Evolutionary conservation across 2,329 filamentous ascomycete genomes (phyloP), one percentile per base, ranked within the genome.

Genomic region (Trichoderma brevicompactum): DNA sequence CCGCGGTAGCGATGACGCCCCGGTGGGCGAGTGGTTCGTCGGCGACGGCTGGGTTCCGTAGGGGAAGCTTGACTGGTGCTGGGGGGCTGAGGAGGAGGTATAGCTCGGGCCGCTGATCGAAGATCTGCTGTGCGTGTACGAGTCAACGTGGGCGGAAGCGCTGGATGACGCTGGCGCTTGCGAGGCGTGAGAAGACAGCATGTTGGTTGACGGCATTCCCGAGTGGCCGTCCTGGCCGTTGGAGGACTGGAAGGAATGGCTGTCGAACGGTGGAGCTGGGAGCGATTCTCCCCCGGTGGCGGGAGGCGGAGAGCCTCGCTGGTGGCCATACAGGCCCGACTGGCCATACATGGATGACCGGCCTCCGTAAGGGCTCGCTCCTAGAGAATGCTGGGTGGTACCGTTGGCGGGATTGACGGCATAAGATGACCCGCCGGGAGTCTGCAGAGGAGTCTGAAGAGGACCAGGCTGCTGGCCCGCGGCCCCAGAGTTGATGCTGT

Each of bases 251-350:
- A 89, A 92, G 40, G 87, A 82, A 50, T 88, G 85, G 67, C 89
- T 83, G 68, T 91, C 89, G 77, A 89, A 92, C 7, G 89, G 84
- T 66, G 89, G 87, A 63, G 86, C 82, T 67, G 90, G 85, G 63
- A 94, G 80, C 55, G 82, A 83, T 73, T 92, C 87, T 54, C 80
- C 82, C 34, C 82, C 80, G 7, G 85, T 82, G 9, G 80, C 75
- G 13, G 90, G 89, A 28, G 77, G 78, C 60, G 75, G 76, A 3
- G 78, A 75, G 68, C 70, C 75, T 63, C 77, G 71, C 38, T 76
- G 74, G 58, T 71, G 72, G 64, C 70, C 72, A 48, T 73, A 76
- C 32, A 86, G 79, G 53, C 82, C 81, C 36, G 85, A 83, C 60
- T 85, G 85, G 56, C 67, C 70, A 77, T 87, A 91, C 68, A 78